Evolutionary conservation across 129 eudicot species (phyloP), one percentile per base, ranked within the genome.

Genomic region (Erigeron canadensis): DNA sequence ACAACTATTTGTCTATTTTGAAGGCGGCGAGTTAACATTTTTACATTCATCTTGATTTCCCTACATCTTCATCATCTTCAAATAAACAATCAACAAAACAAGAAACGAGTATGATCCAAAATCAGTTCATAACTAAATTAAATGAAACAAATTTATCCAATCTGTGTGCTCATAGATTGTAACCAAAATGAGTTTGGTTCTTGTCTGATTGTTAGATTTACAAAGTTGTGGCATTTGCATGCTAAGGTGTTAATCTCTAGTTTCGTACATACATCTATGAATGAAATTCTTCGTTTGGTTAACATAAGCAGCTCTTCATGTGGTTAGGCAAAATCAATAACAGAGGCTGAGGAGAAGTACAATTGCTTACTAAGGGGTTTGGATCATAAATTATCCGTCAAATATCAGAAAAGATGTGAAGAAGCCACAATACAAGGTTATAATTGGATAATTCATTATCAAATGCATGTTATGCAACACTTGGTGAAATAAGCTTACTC

Each of bases 351-450:
- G 79, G 92, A 83, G 79, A 87, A 84, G 77, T 93, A 93, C 67
- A 83, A 70, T 19, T 10, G 68, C 44, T 70, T 87, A 75, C 77
- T 79, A 44, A 87, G 84, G 79, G 77, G 88, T 64, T 81, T 93
- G 77, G 95, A 85, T 80, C 83, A 92, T 15, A 62, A 85, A 37
- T 83, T 93, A 51, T 82, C 87, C 6, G 18, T 58, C 55, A 83
- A 74, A 66, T 93, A 93, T 82, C 88, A 76, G 74, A 80, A 78
- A 84, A 84, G 98, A 84, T 93, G 98, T 68, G 96, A 93, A 85
- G 98, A 89, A 84, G 98, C 98, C 64, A 89, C 96, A 15, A 85
- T 67, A 84, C 90, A 93, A 89, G 96, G 98, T 92, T 66, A 51
- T 57, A 77, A 16, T 6, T 47, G 2, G 18, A 47, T 17, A 57